Evolutionary conservation across 345 rosid genomes (phyloP), one percentile per base, ranked within the genome.

Genomic region (Syzygium jambos): DNA sequence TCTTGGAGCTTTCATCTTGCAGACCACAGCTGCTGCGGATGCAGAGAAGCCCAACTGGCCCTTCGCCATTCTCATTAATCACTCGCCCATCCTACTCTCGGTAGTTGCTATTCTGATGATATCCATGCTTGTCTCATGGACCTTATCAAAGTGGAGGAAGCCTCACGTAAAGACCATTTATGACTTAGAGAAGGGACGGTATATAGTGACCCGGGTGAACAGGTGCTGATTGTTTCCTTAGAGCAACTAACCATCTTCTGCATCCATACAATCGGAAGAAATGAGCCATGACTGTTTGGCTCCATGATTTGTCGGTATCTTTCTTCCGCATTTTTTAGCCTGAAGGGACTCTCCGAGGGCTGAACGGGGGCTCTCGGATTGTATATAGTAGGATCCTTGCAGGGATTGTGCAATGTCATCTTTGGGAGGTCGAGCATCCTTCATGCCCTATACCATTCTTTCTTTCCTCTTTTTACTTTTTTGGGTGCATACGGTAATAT

Each of bases 141-240:
- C 91, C 63, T 84, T 95, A 90, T 93, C 93, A 17, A 95, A 94
- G 88, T 98, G 96, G 93, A 93, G 95, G 91, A 96, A 95, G 90
- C 95, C 98, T 52, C 95, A 93, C 90, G 88, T 95, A 87, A 96
- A 98, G 93, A 95, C 96, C 1, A 89, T 95, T 55, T 96, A 94
- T 82, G 98, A 96, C 91, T 93, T 96, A 80, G 98, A 98, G 93
- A 98, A 96, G 92, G 99, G 98, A 85, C 90, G 99, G 86, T 97
- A 96, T 90, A 94, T 92, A 89, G 89, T 95, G 43, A 96, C 96
- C 54, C 94, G 96, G 65, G 89, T 94, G 84, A 92, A 88, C 90
- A 93, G 94, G 91, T 91, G 93, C 87, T 88, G 86, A 63, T 77
- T 85, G n/a, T 86, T 55, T 86, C 51, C 49, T 34, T 34, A 34